Evolutionary conservation across 805 yeast species (phyloP), one percentile per base, ranked within the genome.

Genomic region (Yamadazyma ubonensis): DNA sequence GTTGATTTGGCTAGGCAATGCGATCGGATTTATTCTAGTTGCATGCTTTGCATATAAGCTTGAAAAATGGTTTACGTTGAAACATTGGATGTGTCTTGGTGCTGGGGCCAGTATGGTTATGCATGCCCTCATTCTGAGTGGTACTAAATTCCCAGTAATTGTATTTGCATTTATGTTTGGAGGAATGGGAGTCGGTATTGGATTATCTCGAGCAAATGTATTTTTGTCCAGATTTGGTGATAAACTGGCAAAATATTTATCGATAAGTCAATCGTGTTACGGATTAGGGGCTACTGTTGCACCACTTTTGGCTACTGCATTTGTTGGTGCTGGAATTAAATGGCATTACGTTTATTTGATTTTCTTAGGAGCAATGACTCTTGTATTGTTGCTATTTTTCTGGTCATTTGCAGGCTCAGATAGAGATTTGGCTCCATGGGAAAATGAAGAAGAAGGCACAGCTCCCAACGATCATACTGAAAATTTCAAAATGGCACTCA

Each of bases 231-330:
- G 70, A 40, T 59, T 81, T 26, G 36, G 36, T 6, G 68, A 70
- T 19, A 76, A 78, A 43, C 71, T 78, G 35, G 78, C 83, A 33
- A 75, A 71, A 38, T 66, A 75, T 43, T 68, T 83, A 59, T 86
- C 90, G 1, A 57, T 70, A 19, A 63, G 76, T 42, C 91, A 85
- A 61, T 90, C 86, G 1, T 54, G 69, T 10, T 85, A 83, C 56
- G 95, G 95, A 0, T 49, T 78, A 2, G 89, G 90, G 2, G 86
- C 89, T 1, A 79, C 86, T 33, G 49, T 80, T 1, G 72, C 87
- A 1, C 90, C 95, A 1, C 71, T 86, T 12, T 54, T 80, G 23
- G 81, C 83, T 2, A 76, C 86, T 0, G 58, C 71, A 0, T 66
- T 81, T 71, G 70, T 77, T 11, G 63, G 70, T 31, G 46, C 54